A percentile compares a stretch with the other conserved stretches of the same genome.
phyloP scores from a whole-genome alignment of 768 basidiomycete genomes.

The Phaeotremella skinneri region DNA sequence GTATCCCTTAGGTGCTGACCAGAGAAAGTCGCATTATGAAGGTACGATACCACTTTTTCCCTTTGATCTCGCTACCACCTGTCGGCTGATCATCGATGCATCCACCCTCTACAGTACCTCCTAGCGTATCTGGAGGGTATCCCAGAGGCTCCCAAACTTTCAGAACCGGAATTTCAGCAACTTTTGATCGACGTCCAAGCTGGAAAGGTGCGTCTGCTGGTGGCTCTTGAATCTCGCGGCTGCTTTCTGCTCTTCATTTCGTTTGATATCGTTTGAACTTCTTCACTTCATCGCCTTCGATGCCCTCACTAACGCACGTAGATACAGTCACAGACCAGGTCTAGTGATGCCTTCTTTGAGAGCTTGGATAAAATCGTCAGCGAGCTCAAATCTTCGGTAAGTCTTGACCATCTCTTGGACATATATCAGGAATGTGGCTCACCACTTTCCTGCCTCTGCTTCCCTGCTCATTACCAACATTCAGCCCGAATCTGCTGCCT shows the following conservation, averaged over 20 bases:
- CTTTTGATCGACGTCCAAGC: constrained; percentile 83
- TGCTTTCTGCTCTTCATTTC: constrained; percentile 2
- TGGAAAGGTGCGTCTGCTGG: constrained; percentile 65
- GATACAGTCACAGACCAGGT: constrained; percentile 56
- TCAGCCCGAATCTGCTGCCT: constrained; percentile 81
- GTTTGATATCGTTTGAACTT: background rate
- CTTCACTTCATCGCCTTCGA: background rate
- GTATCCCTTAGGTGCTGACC: background rate
- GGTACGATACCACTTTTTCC: constrained; percentile 25
- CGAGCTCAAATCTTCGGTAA: constrained; percentile 70
- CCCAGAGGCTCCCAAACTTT: constrained; percentile 62
- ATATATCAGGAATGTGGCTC: constrained; percentile 33
- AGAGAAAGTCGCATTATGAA: constrained; percentile 32
- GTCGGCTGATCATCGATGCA: constrained; percentile 25
- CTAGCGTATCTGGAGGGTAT: constrained; percentile 79
- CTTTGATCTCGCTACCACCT: background rate
- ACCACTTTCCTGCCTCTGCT: constrained; percentile 38
- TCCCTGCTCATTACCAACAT: constrained; percentile 41
- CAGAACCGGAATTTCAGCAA: constrained; percentile 72
- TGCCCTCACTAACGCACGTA: background rate
- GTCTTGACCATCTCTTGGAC: constrained; percentile 54
- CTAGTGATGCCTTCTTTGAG: constrained; percentile 87
- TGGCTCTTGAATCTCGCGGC: background rate
- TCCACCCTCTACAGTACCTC: constrained; percentile 65
- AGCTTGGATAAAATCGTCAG: constrained; percentile 81